These are phyloP conservation scores for Phytophthora chlamydospora DNA, from an alignment of 352 stramenopile genomes.

Conservation along the genomic window DNA sequence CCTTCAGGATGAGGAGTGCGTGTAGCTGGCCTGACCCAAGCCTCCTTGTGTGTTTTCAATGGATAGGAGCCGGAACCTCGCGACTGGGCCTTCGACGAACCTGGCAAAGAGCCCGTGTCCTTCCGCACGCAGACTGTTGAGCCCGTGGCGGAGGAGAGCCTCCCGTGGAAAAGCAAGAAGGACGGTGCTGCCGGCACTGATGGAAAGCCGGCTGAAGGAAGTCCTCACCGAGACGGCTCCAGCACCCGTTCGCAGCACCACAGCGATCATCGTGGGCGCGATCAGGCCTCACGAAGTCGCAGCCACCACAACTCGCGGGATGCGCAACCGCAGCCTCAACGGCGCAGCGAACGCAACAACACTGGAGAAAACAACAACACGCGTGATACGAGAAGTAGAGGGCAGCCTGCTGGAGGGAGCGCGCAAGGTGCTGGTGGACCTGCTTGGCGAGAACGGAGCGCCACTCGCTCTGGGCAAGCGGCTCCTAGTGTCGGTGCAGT, in stretches of 20 bases:
- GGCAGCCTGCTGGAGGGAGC: constrained; percentile 24
- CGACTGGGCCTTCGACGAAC: constrained; percentile 89
- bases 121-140: constrained; percentile 88
- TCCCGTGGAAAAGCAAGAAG: constrained; percentile 76
- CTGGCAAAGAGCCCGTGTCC: constrained; percentile 84
- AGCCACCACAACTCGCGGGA: constrained; percentile 61
- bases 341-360: constrained; percentile 52
- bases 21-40: constrained; percentile 5
- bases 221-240: constrained; percentile 41
- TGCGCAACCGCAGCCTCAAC: constrained; percentile 34
- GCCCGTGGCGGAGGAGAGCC: constrained; percentile 67
- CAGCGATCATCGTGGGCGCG: constrained; percentile 43
- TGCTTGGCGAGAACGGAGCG: constrained; percentile 57
- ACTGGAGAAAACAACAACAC: constrained; percentile 31
- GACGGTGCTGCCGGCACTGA: constrained; percentile 39
- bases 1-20: neutral
- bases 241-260: constrained; percentile 42
- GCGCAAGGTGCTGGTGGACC: constrained; percentile 18
- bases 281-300: constrained; percentile 43
- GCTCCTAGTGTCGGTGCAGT: constrained; percentile 28
- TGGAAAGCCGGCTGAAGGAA: constrained; percentile 34
- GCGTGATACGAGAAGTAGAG: constrained; percentile 35
- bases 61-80: constrained; percentile 79
- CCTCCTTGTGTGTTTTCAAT: constrained; percentile 2
- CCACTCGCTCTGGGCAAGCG: constrained; percentile 22